Evolutionary conservation across 495 filamentous ascomycete genomes (phyloP), one percentile per base, ranked within the genome.

Genomic region (Tuber microsphaerosporum): DNA sequence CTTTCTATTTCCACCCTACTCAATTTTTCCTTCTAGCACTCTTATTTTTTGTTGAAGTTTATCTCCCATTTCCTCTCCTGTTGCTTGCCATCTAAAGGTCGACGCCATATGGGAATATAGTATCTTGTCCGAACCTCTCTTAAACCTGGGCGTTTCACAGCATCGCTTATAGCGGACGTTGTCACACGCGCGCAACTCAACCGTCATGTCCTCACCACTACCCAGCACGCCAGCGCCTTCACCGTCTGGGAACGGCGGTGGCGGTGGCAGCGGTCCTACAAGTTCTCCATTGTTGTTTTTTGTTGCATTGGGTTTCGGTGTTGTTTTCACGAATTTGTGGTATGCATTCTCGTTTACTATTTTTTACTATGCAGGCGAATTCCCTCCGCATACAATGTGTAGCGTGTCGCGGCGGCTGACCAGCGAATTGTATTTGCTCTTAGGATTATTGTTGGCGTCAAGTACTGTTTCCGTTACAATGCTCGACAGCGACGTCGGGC

Each of bases 261-360:
- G 82, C n/a, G 82, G 74, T 69, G 83, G 76, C 72, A 83, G 76
- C 72, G 86, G 88, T 8, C 87, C 90, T n/a, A 93, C 92, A n/a
- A 95, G 89, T 79, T 96, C 93, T 12, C 96, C 95, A 37, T 84
- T 99, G 70, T 87, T 99, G 4, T 99, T 99, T 83, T 98, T 99
- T 83, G 95, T 99, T 43, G 95, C 96, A 16, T 86, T 99, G 73
- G 95, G 95, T 10, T 99, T 99, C 83, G 95, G 95, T 74, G 96
- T 99, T 39, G 95, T 99, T 34, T 99, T 99, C 82, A 99, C 95
- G 48, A 99, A 98, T 84, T 84, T 99, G 85, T 99, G 95, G 95
- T 98, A 88, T 86, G 88, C 78, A 61, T 69, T 76, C 41, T 73
- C 69, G 68, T 76, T 83, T 73, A 71, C 41, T 42, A n/a, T 48